Conservation (phyloP, 192 early-diverging fungal species). For the Coemansia sp. region DNA sequence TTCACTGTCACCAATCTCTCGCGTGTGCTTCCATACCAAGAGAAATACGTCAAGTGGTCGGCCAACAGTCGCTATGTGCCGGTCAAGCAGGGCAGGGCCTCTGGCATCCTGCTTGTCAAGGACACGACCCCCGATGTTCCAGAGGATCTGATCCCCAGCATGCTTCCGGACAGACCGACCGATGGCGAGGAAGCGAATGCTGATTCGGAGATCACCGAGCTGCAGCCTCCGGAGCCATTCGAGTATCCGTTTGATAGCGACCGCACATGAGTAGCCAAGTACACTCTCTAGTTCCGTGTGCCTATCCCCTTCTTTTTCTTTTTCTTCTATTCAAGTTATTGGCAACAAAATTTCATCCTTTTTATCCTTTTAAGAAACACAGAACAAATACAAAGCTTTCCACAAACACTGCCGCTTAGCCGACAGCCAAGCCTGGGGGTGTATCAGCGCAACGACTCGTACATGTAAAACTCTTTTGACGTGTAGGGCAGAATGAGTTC, state of each 20-base stretch:
- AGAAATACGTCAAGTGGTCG: constrained; percentile 84
- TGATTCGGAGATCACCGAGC: constrained; percentile 26
- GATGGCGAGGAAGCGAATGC: constrained; percentile 17
- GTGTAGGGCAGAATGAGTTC: constrained; percentile 41
- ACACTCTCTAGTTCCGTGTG: not conserved
- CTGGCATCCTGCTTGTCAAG: constrained; percentile 86
- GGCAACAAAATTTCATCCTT: not conserved
- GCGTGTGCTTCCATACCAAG: constrained; percentile 84
- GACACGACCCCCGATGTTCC: constrained; percentile 75
- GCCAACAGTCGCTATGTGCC: constrained; percentile 85
- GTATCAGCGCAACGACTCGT: constrained; percentile 33
- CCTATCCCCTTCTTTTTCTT: not conserved
- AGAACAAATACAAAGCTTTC: not conserved
- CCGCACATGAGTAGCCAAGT: constrained; percentile 11
- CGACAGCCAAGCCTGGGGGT: no score
- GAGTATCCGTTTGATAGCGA: constrained; percentile 74
- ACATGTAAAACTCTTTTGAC: constrained; percentile 38
- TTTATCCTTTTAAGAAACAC: not conserved
- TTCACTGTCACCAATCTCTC: constrained; percentile 85
- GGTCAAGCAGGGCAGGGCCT: constrained; percentile 69
- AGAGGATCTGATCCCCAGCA: constrained; percentile 76
- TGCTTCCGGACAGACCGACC: constrained; percentile 40
- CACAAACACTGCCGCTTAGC: not conserved
- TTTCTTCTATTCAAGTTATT: not conserved
- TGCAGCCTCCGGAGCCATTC: constrained; percentile 76